phyloP scores from a whole-genome alignment of 257 asterid genomes.

The Ballota nigra region DNA sequence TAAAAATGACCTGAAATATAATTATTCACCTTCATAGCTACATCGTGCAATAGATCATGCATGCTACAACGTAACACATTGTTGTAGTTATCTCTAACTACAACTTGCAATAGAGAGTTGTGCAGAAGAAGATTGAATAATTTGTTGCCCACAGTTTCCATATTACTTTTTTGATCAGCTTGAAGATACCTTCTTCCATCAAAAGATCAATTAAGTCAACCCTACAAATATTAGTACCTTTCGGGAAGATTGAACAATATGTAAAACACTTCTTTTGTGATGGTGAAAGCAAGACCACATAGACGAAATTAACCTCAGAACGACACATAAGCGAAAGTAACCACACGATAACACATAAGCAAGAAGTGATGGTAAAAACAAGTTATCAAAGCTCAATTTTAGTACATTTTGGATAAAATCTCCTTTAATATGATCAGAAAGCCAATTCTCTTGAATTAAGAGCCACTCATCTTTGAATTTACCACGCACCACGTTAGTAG shows the following conservation, averaged over 20 bases:
- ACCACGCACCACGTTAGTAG: not conserved
- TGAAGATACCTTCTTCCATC: not conserved
- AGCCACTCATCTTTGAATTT: not conserved
- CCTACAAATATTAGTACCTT: not conserved
- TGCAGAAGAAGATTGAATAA: not conserved
- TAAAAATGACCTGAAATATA: not conserved
- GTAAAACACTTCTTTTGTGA: not conserved
- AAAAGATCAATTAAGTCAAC: not conserved
- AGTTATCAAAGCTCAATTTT: not conserved
- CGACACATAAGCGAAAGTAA: no score
- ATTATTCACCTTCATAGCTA: not conserved
- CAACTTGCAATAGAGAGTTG: not conserved
- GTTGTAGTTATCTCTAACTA: not conserved
- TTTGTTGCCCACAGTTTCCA: not conserved
- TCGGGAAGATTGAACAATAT: not conserved
- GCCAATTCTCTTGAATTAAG: not conserved
- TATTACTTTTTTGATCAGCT: not conserved
- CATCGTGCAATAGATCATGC: not conserved
- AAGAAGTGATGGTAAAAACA: no score
- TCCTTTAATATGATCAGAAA: not conserved
- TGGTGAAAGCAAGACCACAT: not conserved
- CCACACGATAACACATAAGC: no score
- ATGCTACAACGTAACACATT: not conserved
- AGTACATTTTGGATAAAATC: not conserved
- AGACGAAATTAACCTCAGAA: no score